A percentile compares a stretch with the other conserved stretches of the same genome.
Evolutionary conservation across 441 rosid genomes (phyloP).

Genomic region (Omphalea diandra): DNA sequence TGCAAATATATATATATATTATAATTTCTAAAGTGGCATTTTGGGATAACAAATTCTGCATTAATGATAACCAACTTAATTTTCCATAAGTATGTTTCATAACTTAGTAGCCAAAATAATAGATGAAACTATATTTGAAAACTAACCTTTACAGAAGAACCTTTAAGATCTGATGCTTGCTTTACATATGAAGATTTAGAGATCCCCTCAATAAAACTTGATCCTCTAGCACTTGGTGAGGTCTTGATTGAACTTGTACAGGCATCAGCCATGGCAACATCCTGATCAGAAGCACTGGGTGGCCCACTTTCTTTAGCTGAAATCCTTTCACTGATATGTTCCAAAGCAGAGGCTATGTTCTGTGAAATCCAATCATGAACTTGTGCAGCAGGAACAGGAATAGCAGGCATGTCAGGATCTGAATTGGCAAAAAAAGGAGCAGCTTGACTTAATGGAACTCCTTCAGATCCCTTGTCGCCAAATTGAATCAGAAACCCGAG

Average conservation of each 20-base stretch:
- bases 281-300: constrained; percentile 66
- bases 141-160: constrained; percentile 91
- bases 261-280: constrained; percentile 92
- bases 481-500: constrained; percentile 91
- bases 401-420: constrained; percentile 98
- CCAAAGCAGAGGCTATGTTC: constrained; percentile 74
- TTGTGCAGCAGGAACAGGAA: constrained; percentile 85
- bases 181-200: constrained; percentile 87
- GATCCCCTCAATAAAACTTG: constrained; percentile 84
- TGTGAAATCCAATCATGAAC: constrained; percentile 91
- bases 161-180: constrained; percentile 86
- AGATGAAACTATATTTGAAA: constrained; percentile 10
- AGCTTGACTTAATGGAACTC: constrained; percentile 74
- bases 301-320: constrained; percentile 91
- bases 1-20: not conserved
- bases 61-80: not conserved
- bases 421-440: constrained; percentile 96
- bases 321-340: constrained; percentile 71
- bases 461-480: constrained; percentile 87
- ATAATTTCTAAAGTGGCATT: not conserved
- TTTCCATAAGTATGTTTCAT: not conserved
- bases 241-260: constrained; percentile 65
- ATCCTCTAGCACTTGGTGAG: constrained; percentile 59
- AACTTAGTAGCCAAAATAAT: not conserved
- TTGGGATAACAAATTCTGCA: not conserved